Evolutionary conservation across 345 rosid genomes (phyloP).

Genomic region (Ailanthus altissimus): DNA sequence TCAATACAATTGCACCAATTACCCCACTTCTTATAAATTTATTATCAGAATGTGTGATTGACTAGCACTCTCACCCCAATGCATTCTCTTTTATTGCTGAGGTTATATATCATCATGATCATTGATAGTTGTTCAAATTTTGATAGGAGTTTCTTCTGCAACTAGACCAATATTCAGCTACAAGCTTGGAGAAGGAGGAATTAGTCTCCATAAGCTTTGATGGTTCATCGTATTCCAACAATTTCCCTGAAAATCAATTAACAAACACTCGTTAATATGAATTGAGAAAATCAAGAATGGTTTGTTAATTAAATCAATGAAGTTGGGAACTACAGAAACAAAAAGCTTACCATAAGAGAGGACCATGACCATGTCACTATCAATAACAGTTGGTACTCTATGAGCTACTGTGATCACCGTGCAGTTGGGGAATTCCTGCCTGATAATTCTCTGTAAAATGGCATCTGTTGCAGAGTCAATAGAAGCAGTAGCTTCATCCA

Average conservation of each 20-base stretch:
- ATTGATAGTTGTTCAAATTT: constrained; percentile 17
- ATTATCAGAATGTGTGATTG: no score
- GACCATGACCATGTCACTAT: constrained; percentile 91
- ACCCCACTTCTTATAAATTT: neutral
- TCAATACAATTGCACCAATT: neutral
- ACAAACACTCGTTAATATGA: no score
- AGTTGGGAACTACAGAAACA: no score
- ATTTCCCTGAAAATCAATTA: constrained; percentile 47
- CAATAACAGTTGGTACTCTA: constrained; percentile 71
- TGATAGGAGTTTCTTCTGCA: constrained; percentile 44
- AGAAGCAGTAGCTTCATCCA: constrained; percentile 75
- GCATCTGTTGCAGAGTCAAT: constrained; percentile 77
- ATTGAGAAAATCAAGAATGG: no score
- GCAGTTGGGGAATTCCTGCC: constrained; percentile 62
- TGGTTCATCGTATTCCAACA: constrained; percentile 72
- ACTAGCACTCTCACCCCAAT: no score
- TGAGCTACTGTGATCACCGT: constrained; percentile 78
- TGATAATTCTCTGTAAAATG: constrained; percentile 60
- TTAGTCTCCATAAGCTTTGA: constrained; percentile 61
- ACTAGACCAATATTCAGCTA: constrained; percentile 77
- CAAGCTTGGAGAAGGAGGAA: constrained; percentile 74
- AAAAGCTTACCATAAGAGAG: constrained; percentile 61
- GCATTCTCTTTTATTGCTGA: neutral
- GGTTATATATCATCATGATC: neutral
- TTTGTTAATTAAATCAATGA: no score